A percentile compares a stretch with the other conserved stretches of the same genome.
Conservation (phyloP, 2,329 filamentous ascomycete species). For the Botrytis galanthina region DNA sequence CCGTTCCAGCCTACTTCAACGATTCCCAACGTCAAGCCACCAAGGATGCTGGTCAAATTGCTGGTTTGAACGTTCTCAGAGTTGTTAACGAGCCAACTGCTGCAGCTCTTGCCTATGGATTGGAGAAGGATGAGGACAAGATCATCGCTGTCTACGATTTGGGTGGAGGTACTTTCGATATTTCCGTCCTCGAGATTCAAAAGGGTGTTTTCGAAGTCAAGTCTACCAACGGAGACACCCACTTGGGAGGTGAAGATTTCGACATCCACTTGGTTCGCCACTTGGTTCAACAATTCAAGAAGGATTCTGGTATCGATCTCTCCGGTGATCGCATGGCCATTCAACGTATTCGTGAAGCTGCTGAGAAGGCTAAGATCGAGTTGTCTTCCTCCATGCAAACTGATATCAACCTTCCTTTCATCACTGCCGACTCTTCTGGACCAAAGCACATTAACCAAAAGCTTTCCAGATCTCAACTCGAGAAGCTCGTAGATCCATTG, state of each 20-base stretch:
- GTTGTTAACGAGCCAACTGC: slow-evolving; percentile 98
- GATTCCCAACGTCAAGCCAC: slow-evolving; percentile 96
- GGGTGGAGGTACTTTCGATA: slow-evolving; percentile 98
- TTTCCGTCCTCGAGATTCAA: slow-evolving; percentile 95
- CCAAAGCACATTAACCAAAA: slow-evolving; percentile 99
- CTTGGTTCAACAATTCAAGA: slow-evolving; percentile 95
- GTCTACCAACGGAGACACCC: slow-evolving; percentile 98
- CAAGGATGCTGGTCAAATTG: slow-evolving; percentile 96
- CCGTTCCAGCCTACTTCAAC: slow-evolving; percentile 98
- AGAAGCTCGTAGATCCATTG: slow-evolving; percentile 86
- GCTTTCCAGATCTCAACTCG: slow-evolving; percentile 87
- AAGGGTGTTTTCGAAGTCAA: slow-evolving; percentile 98
- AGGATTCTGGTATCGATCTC: slow-evolving; percentile 87
- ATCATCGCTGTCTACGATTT: slow-evolving; percentile 96
- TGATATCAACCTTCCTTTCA: slow-evolving; percentile 98
- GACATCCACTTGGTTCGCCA: slow-evolving; percentile 93
- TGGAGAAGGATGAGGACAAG: slow-evolving; percentile 90
- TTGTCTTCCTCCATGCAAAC: slow-evolving; percentile 92
- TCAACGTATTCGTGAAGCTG: slow-evolving; percentile 96
- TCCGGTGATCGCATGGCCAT: slow-evolving; percentile 95
- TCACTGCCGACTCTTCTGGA: slow-evolving; percentile 91
- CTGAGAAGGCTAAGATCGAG: slow-evolving; percentile 99
- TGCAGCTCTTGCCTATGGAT: slow-evolving; percentile 90
- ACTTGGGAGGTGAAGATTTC: slow-evolving; percentile 97
- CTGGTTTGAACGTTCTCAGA: slow-evolving; percentile 93